Percentiles rank a stretch among this genome's conserved stretches.
phyloP scores from a whole-genome alignment of 192 early-diverging fungal species.

The Spizellomyces punctatus region DNA sequence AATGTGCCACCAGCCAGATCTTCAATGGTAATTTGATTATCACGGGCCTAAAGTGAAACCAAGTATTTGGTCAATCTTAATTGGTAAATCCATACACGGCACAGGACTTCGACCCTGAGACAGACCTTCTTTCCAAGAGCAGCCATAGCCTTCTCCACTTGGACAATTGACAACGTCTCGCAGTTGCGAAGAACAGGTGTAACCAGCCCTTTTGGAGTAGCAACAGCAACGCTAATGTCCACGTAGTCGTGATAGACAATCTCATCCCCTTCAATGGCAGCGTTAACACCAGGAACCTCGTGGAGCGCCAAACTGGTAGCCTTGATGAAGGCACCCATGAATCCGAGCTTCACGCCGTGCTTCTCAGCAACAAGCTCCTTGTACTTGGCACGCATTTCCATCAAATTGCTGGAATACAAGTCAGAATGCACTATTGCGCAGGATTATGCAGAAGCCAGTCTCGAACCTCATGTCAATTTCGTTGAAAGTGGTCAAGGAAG shows the following conservation, averaged over 20 bases:
- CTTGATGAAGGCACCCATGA: constrained; percentile 98
- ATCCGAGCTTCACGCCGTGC: constrained; percentile 95
- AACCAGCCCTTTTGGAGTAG: constrained; percentile 98
- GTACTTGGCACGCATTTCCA: constrained; percentile 88
- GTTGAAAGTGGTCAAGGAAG: constrained; percentile 98
- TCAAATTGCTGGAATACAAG: constrained; percentile 66
- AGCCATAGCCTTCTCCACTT: constrained; percentile 90
- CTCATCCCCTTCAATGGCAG: constrained; percentile 89
- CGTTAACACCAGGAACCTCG: constrained; percentile 93
- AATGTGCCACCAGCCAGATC: constrained; percentile 98
- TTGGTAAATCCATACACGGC: neutral
- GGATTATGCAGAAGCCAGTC: neutral
- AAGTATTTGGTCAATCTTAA: too few species aligned
- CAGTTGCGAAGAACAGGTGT: constrained; percentile 95
- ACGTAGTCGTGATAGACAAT: constrained; percentile 94
- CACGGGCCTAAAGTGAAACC: constrained; percentile 71
- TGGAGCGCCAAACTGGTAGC: constrained; percentile 83
- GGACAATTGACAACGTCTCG: constrained; percentile 82
- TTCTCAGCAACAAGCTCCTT: constrained; percentile 94
- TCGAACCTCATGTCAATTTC: constrained; percentile 93
- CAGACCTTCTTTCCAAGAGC: constrained; percentile 80
- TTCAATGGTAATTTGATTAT: constrained; percentile 95
- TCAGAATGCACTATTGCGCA: neutral
- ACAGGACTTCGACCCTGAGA: neutral
- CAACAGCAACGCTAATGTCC: constrained; percentile 94